phyloP scores from a whole-genome alignment of 139 green algal genomes.

The Micractinium conductrix region DNA sequence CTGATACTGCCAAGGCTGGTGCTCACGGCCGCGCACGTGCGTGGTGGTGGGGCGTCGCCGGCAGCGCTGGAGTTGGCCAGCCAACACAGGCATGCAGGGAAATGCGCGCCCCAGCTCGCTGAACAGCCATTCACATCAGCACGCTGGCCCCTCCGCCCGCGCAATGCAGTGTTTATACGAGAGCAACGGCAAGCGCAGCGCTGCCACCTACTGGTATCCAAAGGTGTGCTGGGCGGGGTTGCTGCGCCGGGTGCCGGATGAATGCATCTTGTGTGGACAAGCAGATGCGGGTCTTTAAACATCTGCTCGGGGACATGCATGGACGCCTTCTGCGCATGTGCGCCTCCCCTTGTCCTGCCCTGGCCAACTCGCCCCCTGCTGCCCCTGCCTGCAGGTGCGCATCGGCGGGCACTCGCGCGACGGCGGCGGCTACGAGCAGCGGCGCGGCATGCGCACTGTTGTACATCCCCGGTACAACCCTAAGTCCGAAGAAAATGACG shows the following conservation, averaged over 20 bases:
- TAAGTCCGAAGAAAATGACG: neutral
- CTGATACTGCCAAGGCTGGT: neutral
- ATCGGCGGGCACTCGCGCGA: neutral
- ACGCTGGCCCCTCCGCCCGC: neutral
- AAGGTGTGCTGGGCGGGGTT: neutral
- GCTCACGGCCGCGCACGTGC: slow-evolving; percentile 13
- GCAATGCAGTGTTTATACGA: slow-evolving; percentile 14
- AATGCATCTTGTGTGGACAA: no score
- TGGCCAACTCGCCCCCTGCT: neutral
- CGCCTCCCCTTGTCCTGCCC: neutral
- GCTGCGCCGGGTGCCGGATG: no score
- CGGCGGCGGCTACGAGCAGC: neutral
- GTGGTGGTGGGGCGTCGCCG: rapidly evolving
- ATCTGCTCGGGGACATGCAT: neutral
- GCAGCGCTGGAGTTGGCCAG: neutral
- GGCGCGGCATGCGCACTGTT: neutral
- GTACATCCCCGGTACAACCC: neutral
- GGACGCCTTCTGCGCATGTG: neutral
- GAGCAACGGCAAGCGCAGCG: neutral
- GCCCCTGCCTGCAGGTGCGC: neutral
- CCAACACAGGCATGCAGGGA: no score
- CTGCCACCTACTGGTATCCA: neutral
- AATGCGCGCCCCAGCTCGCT: no score
- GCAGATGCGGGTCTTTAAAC: no score
- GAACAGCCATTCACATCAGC: neutral